Evolutionary conservation across 148 eudicot species (phyloP), one percentile per base, ranked within the genome.

Genomic region (Rhododendron vialii): DNA sequence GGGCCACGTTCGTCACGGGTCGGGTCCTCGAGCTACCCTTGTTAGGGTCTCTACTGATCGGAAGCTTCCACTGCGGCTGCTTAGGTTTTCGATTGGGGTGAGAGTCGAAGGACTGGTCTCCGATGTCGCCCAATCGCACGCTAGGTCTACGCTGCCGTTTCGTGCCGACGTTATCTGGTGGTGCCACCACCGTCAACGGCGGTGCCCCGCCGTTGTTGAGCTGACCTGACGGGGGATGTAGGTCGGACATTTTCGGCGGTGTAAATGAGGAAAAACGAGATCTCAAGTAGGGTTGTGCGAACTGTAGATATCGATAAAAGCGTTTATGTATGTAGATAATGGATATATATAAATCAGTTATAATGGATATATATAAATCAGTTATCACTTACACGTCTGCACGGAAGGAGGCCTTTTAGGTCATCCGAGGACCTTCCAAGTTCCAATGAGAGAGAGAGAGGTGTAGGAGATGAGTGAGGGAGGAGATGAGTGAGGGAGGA

Each of bases 141-240:
- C 92, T 90, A 4, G 92, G 92, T 2, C 91, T 87, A 26, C 92
- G 89, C 85, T 89, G 92, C 24, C 92, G 88, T 47, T 91, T 91
- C 48, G 87, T 59, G 83, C 79, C 33, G 67, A 65, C 61, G 74
- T 80, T 90, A 15, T 85, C 88, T 0, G 69, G 26, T 5, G 83
- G 17, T 38, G 65, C 9, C 65, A 74, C 17, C 63, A 78, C 18
- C n/a, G 26, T 53, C 33, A 10, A 41, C 78, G 76, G 74, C 26
- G 35, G 78, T 3, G 30, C 71, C 82, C 24, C 87, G 69, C 63
- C 83, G 85, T 87, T 89, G 50, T 85, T 83, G 65, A 83, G 85
- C 28, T 82, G 90, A 18, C 38, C 33, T 33, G 88, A 81, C 28
- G 83, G 82, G 8, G 89, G 87, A 18, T 57, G 84, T 45, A 85